Conservation (phyloP, 2,329 filamentous ascomycete species). For the Colletotrichum simmondsii region DNA sequence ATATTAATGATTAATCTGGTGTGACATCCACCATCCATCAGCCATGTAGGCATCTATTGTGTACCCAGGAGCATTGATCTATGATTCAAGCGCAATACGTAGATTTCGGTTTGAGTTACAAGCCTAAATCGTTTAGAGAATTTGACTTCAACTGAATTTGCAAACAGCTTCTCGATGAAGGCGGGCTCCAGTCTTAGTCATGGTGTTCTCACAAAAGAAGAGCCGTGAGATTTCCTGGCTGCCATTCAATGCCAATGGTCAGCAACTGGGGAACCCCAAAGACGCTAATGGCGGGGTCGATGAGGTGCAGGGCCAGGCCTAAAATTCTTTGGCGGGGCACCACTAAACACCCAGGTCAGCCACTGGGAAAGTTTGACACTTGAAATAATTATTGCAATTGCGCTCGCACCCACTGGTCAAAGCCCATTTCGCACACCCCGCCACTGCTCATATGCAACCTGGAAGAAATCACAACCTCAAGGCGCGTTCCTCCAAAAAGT, state of each 20-base stretch:
- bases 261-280: neutral
- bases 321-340: slow-evolving; percentile 33
- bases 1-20: neutral
- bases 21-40: neutral
- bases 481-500: neutral
- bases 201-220: neutral
- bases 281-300: slow-evolving; percentile 33
- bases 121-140: neutral
- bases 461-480: neutral
- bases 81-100: too few relatives aligned
- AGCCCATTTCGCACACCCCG: slow-evolving; percentile 19
- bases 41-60: neutral
- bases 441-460: slow-evolving; percentile 7
- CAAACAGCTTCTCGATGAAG: neutral
- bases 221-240: too few relatives aligned
- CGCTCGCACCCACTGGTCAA: slow-evolving; percentile 20
- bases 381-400: slow-evolving; percentile 29
- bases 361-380: slow-evolving; percentile 26
- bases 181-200: neutral
- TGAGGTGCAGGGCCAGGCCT: slow-evolving; percentile 25
- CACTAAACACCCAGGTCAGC: slow-evolving; percentile 7
- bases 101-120: neutral
- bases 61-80: too few relatives aligned
- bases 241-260: neutral
- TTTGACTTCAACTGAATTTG: neutral